A percentile compares a stretch with the other conserved stretches of the same genome.
phyloP scores from a whole-genome alignment of 2,329 filamentous ascomycete genomes.

The Xylaria digitata region DNA sequence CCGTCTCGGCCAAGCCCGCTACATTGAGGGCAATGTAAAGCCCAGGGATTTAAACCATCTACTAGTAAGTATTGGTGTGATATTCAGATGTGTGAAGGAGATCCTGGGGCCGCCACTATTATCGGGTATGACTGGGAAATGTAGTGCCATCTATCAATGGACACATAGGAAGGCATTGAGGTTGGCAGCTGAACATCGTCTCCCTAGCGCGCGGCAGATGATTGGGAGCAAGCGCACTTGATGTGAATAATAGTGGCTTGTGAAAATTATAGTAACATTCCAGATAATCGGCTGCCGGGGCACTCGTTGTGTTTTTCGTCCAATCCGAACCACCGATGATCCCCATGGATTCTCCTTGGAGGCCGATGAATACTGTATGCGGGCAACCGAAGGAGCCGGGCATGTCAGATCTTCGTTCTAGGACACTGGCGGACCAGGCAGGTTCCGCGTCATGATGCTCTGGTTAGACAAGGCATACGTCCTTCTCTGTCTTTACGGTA shows the following conservation, averaged over 20 bases:
- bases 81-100: slow-evolving; percentile 15
- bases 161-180: slow-evolving; percentile 23
- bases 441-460: slow-evolving; percentile 28
- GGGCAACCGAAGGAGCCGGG: slow-evolving; percentile 43
- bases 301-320: slow-evolving; percentile 34
- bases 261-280: slow-evolving; percentile 25
- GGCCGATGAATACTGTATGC: slow-evolving; percentile 32
- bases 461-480: slow-evolving; percentile 4
- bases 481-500: neutral
- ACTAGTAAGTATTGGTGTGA: slow-evolving; percentile 13
- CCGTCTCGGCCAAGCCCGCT: neutral
- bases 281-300: slow-evolving; percentile 37
- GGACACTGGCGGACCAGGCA: slow-evolving; percentile 28
- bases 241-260: slow-evolving; percentile 24
- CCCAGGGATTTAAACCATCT: neutral
- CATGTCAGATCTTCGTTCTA: slow-evolving; percentile 47
- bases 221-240: slow-evolving; percentile 10
- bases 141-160: slow-evolving; percentile 15
- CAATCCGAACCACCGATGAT: slow-evolving; percentile 15
- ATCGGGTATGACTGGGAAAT: slow-evolving; percentile 10
- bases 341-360: slow-evolving; percentile 27
- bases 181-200: slow-evolving; percentile 31
- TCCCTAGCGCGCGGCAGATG: slow-evolving; percentile 34
- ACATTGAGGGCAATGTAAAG: neutral
- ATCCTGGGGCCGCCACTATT: slow-evolving; percentile 14